These are phyloP conservation scores for Berberis vulgaris DNA, from an alignment of 164 flowering plant species.

Conservation along the genomic window DNA sequence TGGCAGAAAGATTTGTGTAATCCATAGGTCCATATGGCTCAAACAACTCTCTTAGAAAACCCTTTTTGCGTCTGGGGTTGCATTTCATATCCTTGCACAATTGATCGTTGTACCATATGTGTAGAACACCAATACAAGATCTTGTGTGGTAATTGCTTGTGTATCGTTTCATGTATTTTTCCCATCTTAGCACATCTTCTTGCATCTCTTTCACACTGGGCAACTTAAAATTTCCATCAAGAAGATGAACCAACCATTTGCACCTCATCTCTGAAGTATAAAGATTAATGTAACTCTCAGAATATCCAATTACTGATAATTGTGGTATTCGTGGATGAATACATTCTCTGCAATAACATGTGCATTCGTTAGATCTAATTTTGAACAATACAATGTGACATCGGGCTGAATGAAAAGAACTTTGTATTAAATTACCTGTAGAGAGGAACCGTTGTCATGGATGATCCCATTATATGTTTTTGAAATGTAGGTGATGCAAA, in stretches of 20 bases:
- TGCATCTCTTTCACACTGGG: slow-evolving; percentile 51
- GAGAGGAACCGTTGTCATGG: slow-evolving; percentile 24
- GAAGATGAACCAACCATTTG: slow-evolving; percentile 36
- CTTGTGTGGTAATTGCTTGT: not conserved
- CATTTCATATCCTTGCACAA: slow-evolving; percentile 4
- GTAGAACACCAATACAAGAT: not conserved
- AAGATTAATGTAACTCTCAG: slow-evolving; percentile 35
- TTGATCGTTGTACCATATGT: slow-evolving; percentile 5
- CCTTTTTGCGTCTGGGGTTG: slow-evolving; percentile 5
- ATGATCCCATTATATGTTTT: slow-evolving; percentile 21
- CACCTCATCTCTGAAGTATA: slow-evolving; percentile 53
- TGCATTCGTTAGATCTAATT: not conserved
- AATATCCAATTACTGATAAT: slow-evolving; percentile 49
- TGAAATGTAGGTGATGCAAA: slow-evolving; percentile 33
- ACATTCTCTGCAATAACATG: slow-evolving; percentile 24
- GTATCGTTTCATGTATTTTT: not conserved
- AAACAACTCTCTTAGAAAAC: not conserved
- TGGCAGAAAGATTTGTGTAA: not conserved
- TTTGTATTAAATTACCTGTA: slow-evolving; percentile 32
- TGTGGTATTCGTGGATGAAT: slow-evolving; percentile 54
- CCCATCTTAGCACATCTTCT: not conserved
- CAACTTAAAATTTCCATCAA: slow-evolving; percentile 17
- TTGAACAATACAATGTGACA: not conserved
- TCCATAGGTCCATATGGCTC: slow-evolving; percentile 2
- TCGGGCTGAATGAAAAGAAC: not conserved